Conservation (phyloP, 768 basidiomycete genomes). For the Fomitopsis serialis region DNA sequence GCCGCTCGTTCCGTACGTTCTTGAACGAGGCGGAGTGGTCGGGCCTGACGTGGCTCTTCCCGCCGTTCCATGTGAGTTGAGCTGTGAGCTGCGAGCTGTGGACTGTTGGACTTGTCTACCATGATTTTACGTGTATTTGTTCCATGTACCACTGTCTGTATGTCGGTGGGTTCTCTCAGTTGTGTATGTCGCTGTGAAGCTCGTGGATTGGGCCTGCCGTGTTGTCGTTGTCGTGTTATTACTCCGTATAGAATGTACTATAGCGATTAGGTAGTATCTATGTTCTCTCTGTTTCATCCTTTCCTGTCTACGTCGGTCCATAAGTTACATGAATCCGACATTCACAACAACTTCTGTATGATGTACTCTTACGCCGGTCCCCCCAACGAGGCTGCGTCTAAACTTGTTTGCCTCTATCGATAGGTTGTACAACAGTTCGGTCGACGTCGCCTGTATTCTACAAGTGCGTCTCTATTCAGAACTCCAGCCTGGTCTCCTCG, state of each 20-base stretch:
- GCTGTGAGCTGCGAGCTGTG: not conserved
- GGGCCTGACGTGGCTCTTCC: not conserved
- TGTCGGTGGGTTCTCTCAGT: not conserved
- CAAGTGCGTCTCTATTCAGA: not conserved
- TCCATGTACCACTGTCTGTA: too few species aligned
- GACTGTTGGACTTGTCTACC: not conserved
- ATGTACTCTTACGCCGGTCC: too few species aligned
- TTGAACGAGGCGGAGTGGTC: not conserved
- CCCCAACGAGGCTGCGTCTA: too few species aligned
- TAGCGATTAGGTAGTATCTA: not conserved
- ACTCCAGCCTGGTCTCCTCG: not conserved
- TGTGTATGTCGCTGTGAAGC: not conserved
- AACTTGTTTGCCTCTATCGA: too few species aligned
- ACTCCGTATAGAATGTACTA: not conserved
- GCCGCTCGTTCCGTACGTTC: not conserved
- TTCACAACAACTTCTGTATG: too few species aligned
- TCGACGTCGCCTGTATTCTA: not conserved
- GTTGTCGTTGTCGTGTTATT: not conserved
- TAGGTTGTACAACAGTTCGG: too few species aligned
- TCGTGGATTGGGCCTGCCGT: too few species aligned
- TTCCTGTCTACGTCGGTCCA: too few species aligned
- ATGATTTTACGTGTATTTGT: not conserved
- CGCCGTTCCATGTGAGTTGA: not conserved
- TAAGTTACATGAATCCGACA: too few species aligned
- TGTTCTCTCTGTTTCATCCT: too few species aligned